Evolutionary conservation across 1,139 yeast species (phyloP).

Genomic region (Meyerozyma carpophila): DNA sequence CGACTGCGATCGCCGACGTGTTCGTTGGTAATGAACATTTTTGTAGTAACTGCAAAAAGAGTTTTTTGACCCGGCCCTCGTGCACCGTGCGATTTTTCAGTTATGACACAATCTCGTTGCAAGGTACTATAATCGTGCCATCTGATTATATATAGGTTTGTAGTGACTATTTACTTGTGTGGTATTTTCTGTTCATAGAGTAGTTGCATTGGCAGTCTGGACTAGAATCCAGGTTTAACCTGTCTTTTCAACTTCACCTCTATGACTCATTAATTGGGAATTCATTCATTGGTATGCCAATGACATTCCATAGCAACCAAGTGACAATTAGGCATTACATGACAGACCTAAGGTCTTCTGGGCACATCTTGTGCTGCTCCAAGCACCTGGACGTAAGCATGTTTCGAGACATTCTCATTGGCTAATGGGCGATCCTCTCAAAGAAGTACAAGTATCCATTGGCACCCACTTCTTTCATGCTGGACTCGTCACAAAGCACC

Average conservation of each 20-base stretch:
- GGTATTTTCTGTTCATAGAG: too few species aligned
- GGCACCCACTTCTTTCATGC: conserved; percentile 55
- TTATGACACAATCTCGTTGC: not conserved
- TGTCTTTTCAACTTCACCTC: not conserved
- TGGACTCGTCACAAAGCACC: conserved; percentile 59
- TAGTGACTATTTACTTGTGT: too few species aligned
- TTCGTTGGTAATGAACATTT: conserved; percentile 79
- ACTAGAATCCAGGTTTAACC: too few species aligned
- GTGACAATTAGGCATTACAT: too few species aligned
- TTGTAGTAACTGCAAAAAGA: conserved; percentile 8
- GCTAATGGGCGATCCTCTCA: conserved; percentile 5
- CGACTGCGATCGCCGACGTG: conserved; percentile 78
- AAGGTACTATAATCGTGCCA: too few species aligned
- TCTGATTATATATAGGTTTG: too few species aligned
- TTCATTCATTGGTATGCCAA: too few species aligned
- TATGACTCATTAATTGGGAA: not conserved
- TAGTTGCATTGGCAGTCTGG: too few species aligned
- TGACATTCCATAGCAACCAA: too few species aligned
- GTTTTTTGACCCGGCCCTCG: not conserved
- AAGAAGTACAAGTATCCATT: conserved; percentile 63
- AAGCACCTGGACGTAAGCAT: not conserved
- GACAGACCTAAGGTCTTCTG: too few species aligned
- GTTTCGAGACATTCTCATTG: not conserved
- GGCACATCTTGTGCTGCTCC: too few species aligned
- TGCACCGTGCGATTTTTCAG: not conserved